Base-by-base conservation (phyloP, 2,329 filamentous ascomycete genomes). In the Alternaria sp. region DNA sequence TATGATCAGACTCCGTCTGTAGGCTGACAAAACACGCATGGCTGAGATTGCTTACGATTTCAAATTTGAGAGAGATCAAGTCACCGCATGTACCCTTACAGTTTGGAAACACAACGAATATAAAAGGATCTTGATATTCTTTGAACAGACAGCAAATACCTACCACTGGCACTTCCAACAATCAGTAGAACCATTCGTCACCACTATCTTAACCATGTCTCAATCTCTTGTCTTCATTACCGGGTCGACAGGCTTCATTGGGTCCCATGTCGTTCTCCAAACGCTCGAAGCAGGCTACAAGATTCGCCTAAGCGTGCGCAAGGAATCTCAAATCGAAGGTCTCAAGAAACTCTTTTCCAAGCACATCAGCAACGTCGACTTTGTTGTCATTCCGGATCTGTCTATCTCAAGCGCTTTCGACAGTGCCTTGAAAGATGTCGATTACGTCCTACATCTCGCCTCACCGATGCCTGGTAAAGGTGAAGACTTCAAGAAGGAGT, bases 381-480 rank as follows among this genome's bases (percentile, higher is more conserved):
- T 64, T 34, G 56, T 64, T n/a, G 38, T 65, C 12, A 60, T 71
- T 18, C 53, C 57, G 4, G 64, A 71, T 47, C 57, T 71, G 6
- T 52, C 59, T 24, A 44, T 47, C n/a, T 42, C 63, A 11, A 54
- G 39, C 41, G 59, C 64, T 4, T 69, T 69, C 43, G 44, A 63
- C 28, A 48, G 53, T 7, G 54, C 63, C 1, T 59, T 77, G 9
- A 22, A 69, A 4, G 66, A 57, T 34, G 72, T 73, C 11, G 57
- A 69, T 7, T 67, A 70, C 48, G 60, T 75, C 49, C 67, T 75
- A 38, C 74, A 76, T 34, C 39, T 76, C 2, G 75, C 75, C 18
- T 72, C 73, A 5, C 71, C 75, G n/a, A 57, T 75, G 51, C 65
- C 66, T 5, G 62, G 59, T 5, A 58, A 3, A 44, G 74, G 51